Percentiles rank a stretch among this genome's conserved stretches.
These are phyloP conservation scores for Sporisorium graminicola DNA, from an alignment of 1,284 basidiomycete species.

Conservation along the genomic window DNA sequence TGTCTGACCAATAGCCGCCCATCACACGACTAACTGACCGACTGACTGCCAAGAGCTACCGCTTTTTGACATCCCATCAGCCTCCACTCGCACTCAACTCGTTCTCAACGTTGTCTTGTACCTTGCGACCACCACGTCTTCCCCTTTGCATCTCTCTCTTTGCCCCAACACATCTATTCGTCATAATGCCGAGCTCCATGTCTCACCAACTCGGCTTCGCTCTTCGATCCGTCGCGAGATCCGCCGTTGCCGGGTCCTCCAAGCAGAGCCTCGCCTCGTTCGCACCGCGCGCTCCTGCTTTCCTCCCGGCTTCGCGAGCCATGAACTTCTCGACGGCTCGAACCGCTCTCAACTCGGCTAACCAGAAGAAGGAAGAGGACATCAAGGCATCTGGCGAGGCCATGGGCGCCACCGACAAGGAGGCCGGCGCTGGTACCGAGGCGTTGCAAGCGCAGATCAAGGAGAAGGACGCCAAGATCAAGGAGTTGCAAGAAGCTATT, in stretches of 20 bases:
- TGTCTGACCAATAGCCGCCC: background rate
- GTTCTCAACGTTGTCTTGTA: background rate
- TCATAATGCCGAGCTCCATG: constrained; percentile 42
- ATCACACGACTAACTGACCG: background rate
- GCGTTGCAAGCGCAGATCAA: constrained; percentile 59
- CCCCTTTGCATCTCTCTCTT: background rate
- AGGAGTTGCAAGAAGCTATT: constrained; percentile 65
- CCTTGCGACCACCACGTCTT: background rate
- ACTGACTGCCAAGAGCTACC: background rate
- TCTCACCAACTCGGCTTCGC: constrained; percentile 41
- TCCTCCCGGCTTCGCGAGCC: constrained; percentile 19
- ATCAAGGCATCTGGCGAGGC: constrained; percentile 54
- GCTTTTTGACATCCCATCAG: background rate
- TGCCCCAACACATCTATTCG: background rate
- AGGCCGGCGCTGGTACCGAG: constrained; percentile 20
- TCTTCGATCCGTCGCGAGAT: constrained; percentile 33
- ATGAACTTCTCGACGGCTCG: constrained; percentile 45
- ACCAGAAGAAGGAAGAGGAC: constrained; percentile 53
- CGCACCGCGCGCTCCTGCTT: constrained; percentile 19
- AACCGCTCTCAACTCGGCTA: constrained; percentile 22
- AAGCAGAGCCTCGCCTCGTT: constrained; percentile 31
- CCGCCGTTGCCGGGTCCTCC: constrained; percentile 36
- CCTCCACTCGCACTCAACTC: constrained; percentile 3
- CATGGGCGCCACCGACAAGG: constrained; percentile 51
- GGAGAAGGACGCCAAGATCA: constrained; percentile 68